Evolutionary conservation across 306 rosid genomes (phyloP), one percentile per base, ranked within the genome.

Genomic region (Dalbergia cultrata): DNA sequence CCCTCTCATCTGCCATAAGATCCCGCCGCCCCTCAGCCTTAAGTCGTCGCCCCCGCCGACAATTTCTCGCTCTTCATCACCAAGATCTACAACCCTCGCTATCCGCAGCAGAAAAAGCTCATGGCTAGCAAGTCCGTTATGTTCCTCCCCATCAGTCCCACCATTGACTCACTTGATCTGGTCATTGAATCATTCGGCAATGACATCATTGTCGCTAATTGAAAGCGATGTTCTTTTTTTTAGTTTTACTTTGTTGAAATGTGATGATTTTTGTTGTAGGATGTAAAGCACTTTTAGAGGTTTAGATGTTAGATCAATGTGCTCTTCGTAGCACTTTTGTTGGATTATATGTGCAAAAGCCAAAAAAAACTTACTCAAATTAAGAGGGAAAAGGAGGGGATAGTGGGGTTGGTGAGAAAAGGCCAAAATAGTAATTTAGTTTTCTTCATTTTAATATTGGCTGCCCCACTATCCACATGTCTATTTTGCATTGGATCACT

Each of bases 41-140:
- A 62, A 50, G 69, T 45, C 39, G 70, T 11, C 71, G 82, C 26
- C 1, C 1, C 26, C 26, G 26, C 26, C 66, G 90, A 87, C 13
- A 83, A 67, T 6, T 76, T 89, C 5, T 97, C 97, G 16, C 84
- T 87, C 82, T 87, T 91, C 72, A 75, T 84, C 7, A 61, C 77
- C 17, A 69, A 88, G 80, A 63, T 87, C 81, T 82, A 76, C 56
- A 92, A 93, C 3, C 97, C 97, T 0, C 86, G 90, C 0, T 93
- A 85, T 9, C 93, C 89, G 3, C 92, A 88, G 86, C 70, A 94
- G 73, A 93, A 93, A 93, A 93, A 88, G 78, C 92, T 93, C 31
- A 77, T 87, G 73, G 90, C 97, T 0, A 68, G 90, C 0, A 92
- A 89, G 88, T 86, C 92, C 0, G 88, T 89, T 56, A 16, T 89